Percentiles rank a stretch among this genome's conserved stretches.
These are phyloP conservation scores for Biscogniauxia marginata DNA, from an alignment of 2,329 filamentous ascomycete species.

Conservation along the genomic window DNA sequence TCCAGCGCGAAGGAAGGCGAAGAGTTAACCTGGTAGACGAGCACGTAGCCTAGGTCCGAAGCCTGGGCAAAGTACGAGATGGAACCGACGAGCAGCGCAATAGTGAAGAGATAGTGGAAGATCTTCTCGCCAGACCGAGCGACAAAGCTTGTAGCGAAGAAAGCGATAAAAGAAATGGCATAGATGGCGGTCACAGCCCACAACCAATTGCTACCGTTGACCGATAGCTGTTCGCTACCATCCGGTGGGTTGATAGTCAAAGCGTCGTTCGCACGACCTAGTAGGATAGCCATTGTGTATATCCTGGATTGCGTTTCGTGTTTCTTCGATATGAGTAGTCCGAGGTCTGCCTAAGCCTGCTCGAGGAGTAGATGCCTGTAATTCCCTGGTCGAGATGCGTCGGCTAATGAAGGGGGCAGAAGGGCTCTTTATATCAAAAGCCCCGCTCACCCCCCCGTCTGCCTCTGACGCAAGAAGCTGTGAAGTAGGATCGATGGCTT, in stretches of 20 bases:
- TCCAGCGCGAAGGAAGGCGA: slow-evolving; percentile 28
- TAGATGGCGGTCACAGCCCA: slow-evolving; percentile 54
- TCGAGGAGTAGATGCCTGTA: neutral
- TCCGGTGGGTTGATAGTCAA: slow-evolving; percentile 46
- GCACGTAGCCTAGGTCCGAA: slow-evolving; percentile 47
- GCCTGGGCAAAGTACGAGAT: slow-evolving; percentile 53
- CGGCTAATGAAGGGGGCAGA: neutral
- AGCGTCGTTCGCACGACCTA: slow-evolving; percentile 42
- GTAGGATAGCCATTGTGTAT: slow-evolving; percentile 19
- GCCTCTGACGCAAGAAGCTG: neutral
- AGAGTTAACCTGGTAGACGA: slow-evolving; percentile 37
- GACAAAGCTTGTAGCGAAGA: slow-evolving; percentile 40
- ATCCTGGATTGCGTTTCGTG: neutral
- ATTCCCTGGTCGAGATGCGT: neutral
- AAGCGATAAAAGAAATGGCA: slow-evolving; percentile 42
- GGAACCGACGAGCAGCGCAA: slow-evolving; percentile 48
- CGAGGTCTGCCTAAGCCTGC: slow-evolving; percentile 3
- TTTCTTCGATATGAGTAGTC: slow-evolving; percentile 3
- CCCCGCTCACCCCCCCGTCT: neutral
- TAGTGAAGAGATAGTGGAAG: slow-evolving; percentile 56
- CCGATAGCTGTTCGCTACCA: slow-evolving; percentile 39
- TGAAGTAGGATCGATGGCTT: neutral
- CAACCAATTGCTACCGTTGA: slow-evolving; percentile 53
- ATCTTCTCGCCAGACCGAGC: slow-evolving; percentile 49
- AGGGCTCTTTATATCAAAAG: neutral